Evolutionary conservation across 306 rosid species (phyloP), one percentile per base, ranked within the genome.

Genomic region (Quercus alba): DNA sequence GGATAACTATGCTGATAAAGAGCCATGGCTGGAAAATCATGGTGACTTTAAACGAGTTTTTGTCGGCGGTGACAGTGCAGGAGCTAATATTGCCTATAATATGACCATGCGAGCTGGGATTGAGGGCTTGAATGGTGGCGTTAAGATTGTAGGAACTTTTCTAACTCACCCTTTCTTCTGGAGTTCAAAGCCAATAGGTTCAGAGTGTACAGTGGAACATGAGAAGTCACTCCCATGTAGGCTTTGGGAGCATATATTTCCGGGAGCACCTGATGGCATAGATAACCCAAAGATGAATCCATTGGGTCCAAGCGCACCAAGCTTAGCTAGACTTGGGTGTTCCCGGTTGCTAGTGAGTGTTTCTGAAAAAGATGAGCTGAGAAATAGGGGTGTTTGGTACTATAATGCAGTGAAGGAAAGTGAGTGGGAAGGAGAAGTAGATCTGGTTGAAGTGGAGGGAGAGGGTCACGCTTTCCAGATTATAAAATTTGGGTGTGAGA

Each of bases 281-380:
- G 88, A 88, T 30, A 88, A 85, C 26, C 88, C 87, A 0, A 7
- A 73, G 80, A 77, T 90, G 9, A 88, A 90, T 51, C 94, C 90
- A 0, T 51, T 72, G 73, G 88, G 31, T 46, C 10, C 70, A 5
- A 86, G 70, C 2, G 88, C 92, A 26, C 83, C 88, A 0, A 69
- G 86, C 20, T 76, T 90, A 81, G 87, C 77, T 2, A 52, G 7
- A 0, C 70, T 86, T 23, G 88, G 87, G 10, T 85, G 87, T 38
- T 58, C 81, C 4, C 85, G 63, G 78, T 7, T 88, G 57, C 44
- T 86, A 25, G 63, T 88, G 21, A 70, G 41, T 73, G 90, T 87
- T 44, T 79, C 85, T 7, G 90, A 80, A 0, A 81, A 84, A 11
- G 93, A 89, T 81, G 73, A 46, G 17, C 77, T 91, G 1, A 85